Evolutionary conservation across 495 filamentous ascomycete species (phyloP).

Genomic region (Penicillium coprophilum): DNA sequence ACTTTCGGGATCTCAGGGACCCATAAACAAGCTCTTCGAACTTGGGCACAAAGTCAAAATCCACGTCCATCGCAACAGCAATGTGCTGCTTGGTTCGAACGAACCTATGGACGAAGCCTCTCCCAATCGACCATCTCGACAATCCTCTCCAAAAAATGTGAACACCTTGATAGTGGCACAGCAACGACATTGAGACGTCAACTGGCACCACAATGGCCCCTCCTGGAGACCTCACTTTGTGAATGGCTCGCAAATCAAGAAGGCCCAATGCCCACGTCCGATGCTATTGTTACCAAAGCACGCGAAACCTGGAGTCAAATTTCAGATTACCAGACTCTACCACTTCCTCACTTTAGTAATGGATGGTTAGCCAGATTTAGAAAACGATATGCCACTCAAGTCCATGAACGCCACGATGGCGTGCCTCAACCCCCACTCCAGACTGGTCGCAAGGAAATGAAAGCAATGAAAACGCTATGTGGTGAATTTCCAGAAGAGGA

Average conservation of each 20-base stretch:
- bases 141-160: conserved; percentile 13
- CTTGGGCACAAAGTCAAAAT: conserved; percentile 7
- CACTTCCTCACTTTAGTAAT: conserved; percentile 23
- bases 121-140: conserved; percentile 7
- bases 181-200: neutral
- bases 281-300: conserved; percentile 16
- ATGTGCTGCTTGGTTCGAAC: conserved; percentile 12
- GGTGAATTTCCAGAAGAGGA: conserved; percentile 24
- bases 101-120: conserved; percentile 3
- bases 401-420: conserved; percentile 5
- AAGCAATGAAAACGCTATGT: conserved; percentile 15
- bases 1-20: no score
- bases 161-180: conserved; percentile 9
- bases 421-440: neutral
- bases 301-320: conserved; percentile 22
- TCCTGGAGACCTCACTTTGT: conserved; percentile 17
- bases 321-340: conserved; percentile 16
- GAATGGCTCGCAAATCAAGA: conserved; percentile 18
- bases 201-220: conserved; percentile 16
- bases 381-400: conserved; percentile 8
- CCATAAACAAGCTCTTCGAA: conserved; percentile 16
- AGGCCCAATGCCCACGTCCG: conserved; percentile 11
- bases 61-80: conserved; percentile 6
- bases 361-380: conserved; percentile 31
- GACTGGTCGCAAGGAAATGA: conserved; percentile 9